A percentile compares a stretch with the other conserved stretches of the same genome.
Conservation (phyloP, 352 stramenopile species). For the Phytophthora macrochlamydospora region DNA sequence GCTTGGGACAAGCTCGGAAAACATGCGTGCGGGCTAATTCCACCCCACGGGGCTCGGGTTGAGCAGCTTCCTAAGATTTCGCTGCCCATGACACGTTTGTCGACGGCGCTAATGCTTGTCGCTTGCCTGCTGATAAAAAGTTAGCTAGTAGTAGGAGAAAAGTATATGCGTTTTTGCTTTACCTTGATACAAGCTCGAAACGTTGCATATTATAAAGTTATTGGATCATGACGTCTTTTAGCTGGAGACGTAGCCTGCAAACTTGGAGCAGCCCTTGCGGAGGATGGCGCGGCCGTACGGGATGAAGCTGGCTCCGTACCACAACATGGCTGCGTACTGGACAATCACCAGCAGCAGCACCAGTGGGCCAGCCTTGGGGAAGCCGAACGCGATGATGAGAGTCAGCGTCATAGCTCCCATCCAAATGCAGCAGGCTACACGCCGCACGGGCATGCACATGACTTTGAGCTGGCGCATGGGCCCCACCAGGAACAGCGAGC, state of each 20-base stretch:
- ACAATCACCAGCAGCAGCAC: conserved; percentile 78
- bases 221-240: conserved; percentile 25
- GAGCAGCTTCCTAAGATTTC: background rate
- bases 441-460: conserved; percentile 86
- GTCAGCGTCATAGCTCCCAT: conserved; percentile 74
- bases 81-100: background rate
- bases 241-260: conserved; percentile 48
- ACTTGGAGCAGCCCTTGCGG: conserved; percentile 72
- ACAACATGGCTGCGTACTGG: conserved; percentile 84
- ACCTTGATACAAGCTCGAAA: too few species aligned
- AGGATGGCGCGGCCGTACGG: conserved; percentile 81
- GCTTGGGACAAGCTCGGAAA: conserved; percentile 9
- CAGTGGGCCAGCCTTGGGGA: conserved; percentile 66
- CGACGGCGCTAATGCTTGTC: conserved; percentile 10
- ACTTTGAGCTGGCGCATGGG: conserved; percentile 74
- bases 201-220: conserved; percentile 15
- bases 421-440: conserved; percentile 82
- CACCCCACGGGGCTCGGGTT: conserved; percentile 22
- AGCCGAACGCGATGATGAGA: conserved; percentile 78
- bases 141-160: too few species aligned
- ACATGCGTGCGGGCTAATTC: conserved; percentile 14
- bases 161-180: too few species aligned
- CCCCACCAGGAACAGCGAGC: conserved; percentile 80
- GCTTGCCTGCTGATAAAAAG: background rate
- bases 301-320: conserved; percentile 84